Conservation (phyloP, 2,329 filamentous ascomycete genomes). For the Fusarium paranaense region DNA sequence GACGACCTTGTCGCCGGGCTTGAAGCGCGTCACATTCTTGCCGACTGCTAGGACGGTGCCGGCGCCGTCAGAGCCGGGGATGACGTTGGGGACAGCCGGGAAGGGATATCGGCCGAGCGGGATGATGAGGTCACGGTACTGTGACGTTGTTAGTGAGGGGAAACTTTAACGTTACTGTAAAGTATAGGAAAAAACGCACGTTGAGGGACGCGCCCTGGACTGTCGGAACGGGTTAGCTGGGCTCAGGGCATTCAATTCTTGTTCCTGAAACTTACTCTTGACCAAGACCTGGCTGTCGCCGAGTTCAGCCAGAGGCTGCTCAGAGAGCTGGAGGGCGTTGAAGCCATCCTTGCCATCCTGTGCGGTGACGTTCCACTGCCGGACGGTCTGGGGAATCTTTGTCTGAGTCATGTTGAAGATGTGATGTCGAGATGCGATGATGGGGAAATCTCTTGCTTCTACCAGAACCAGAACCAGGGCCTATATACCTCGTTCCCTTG, state of each 20-base stretch:
- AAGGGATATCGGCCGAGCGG: slow-evolving; percentile 62
- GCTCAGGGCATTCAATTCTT: background rate
- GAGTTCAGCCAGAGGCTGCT: slow-evolving; percentile 68
- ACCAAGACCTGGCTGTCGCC: slow-evolving; percentile 80
- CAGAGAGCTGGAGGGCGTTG: slow-evolving; percentile 67
- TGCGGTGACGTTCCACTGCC: slow-evolving; percentile 66
- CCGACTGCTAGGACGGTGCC: slow-evolving; percentile 66
- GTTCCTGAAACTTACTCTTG: slow-evolving; percentile 54
- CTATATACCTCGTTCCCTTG: slow-evolving; percentile 9
- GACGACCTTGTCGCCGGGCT: slow-evolving; percentile 64
- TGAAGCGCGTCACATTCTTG: slow-evolving; percentile 59
- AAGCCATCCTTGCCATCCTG: slow-evolving; percentile 61
- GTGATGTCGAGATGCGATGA: background rate
- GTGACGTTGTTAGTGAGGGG: slow-evolving; percentile 7
- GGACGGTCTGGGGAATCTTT: slow-evolving; percentile 56
- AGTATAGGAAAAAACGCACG: slow-evolving; percentile 39
- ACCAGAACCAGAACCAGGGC: background rate
- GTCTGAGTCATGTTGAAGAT: slow-evolving; percentile 40
- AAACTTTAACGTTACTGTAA: background rate
- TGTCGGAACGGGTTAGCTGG: slow-evolving; percentile 29
- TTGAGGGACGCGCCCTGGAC: slow-evolving; percentile 65
- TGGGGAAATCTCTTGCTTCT: background rate
- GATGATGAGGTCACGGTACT: slow-evolving; percentile 66
- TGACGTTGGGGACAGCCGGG: slow-evolving; percentile 54
- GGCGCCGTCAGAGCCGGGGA: slow-evolving; percentile 65